phyloP scores from a whole-genome alignment of 2,329 filamentous ascomycete species.

The Cadophora sp. region DNA sequence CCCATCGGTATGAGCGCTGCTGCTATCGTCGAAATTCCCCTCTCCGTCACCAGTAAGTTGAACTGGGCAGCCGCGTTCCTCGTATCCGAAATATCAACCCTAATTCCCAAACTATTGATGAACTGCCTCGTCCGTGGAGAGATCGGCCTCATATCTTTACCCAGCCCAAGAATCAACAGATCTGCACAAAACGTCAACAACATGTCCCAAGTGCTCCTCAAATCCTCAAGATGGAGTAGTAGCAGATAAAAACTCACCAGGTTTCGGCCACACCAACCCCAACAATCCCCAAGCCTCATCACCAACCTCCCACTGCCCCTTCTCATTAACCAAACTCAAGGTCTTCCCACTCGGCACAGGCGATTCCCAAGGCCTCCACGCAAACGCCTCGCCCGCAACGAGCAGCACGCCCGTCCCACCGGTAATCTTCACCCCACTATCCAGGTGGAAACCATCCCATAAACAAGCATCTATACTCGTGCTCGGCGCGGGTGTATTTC shows the following conservation, averaged over 20 bases:
- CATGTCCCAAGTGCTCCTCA: background rate
- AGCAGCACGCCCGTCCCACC: constrained; percentile 78
- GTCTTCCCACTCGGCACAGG: constrained; percentile 43
- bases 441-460: constrained; percentile 83
- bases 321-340: constrained; percentile 68
- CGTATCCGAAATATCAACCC: constrained; percentile 89
- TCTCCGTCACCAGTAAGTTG: constrained; percentile 92
- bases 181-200: constrained; percentile 57
- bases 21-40: constrained; percentile 83
- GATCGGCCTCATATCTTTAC: constrained; percentile 75
- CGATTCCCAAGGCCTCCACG: constrained; percentile 82
- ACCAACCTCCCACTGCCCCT: constrained; percentile 81
- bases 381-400: constrained; percentile 85
- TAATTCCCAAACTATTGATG: constrained; percentile 80
- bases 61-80: constrained; percentile 94
- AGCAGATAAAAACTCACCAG: constrained; percentile 63
- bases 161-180: constrained; percentile 87
- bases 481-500: constrained; percentile 75
- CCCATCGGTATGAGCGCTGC: constrained; percentile 88
- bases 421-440: constrained; percentile 76
- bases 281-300: constrained; percentile 77
- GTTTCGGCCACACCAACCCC: constrained; percentile 83
- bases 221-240: background rate
- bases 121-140: constrained; percentile 75
- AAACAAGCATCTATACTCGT: constrained; percentile 86